Base-by-base conservation (phyloP, 495 filamentous ascomycete species). In the Penicillium turbatum region DNA sequence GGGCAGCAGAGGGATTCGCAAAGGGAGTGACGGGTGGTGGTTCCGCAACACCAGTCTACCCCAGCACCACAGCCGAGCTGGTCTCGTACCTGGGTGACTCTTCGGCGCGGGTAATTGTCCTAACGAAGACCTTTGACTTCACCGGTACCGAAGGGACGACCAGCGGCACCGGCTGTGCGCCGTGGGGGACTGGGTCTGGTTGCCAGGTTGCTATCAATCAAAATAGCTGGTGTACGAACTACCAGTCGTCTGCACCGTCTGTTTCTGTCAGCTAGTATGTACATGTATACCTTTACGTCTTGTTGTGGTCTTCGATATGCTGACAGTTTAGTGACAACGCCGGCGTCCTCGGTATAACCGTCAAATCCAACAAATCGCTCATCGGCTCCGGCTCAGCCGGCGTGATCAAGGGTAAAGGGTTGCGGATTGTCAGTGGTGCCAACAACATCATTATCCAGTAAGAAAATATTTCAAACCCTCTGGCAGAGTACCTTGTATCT, bases 121-220 rank as follows among this genome's bases (percentile, higher is more conserved):
- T 74, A 11, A 40, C 59, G 45, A 65, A 71, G 64, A 71, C 67
- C 38, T 75, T 72, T 51, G 74, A 77, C 61, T 78, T 74, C 69
- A 66, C 56, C 31, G 67, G 61, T 44, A 74, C 58, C 17, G 75
- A 77, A 57, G 75, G 74, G 42, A 72, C 69, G 10, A 64, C 60
- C n/a, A 66, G 66, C 40, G 59, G 41, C 35, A 73, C 66, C 41
- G 78, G 77, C 27, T 80, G 77, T 50, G 68, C 73, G 40, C 72
- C 72, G 17, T 77, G 75, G 72, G 70, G 70, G 16, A 74, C 73
- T 47, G 67, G 43, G 31, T 62, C 61, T 47, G 72, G 39, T 29
- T 79, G 70, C 57, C 81, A 78, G 64, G 48, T 76, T 43, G 81
- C 81, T 37, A 82, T 83, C 57, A 78, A 80, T 66, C 56, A 73